These are phyloP conservation scores for Vitis cinerea DNA, from an alignment of 164 flowering plant species.

Conservation along the genomic window DNA sequence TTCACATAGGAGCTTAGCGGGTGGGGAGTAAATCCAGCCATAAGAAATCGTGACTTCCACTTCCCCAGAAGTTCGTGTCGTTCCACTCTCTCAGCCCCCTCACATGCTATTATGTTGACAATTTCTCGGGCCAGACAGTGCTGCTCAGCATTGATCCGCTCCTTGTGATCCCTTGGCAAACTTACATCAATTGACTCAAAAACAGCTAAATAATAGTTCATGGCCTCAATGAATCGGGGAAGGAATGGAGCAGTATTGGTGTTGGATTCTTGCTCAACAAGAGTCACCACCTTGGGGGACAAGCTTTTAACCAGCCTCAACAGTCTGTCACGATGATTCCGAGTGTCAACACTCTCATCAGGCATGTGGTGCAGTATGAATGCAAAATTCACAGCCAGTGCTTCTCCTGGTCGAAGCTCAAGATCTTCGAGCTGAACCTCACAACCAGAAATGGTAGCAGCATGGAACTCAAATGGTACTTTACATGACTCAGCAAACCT, in stretches of 20 bases:
- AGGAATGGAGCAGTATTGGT: constrained; percentile 66
- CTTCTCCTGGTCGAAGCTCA: constrained; percentile 51
- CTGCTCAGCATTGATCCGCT: constrained; percentile 72
- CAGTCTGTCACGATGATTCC: constrained; percentile 71
- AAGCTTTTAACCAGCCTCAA: constrained; percentile 64
- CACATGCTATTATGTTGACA: constrained; percentile 80
- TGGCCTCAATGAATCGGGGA: constrained; percentile 59
- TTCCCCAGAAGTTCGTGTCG: constrained; percentile 70
- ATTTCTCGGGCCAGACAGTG: constrained; percentile 78
- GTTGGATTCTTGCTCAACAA: constrained; percentile 80
- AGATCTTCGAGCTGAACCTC: constrained; percentile 48
- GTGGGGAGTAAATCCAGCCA: constrained; percentile 74
- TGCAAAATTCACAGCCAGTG: constrained; percentile 74
- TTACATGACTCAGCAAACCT: constrained; percentile 54
- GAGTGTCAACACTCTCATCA: constrained; percentile 67
- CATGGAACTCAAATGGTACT: constrained; percentile 72
- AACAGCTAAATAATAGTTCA: constrained; percentile 57
- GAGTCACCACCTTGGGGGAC: constrained; percentile 79
- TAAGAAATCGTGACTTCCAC: constrained; percentile 57
- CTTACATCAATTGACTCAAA: constrained; percentile 73
- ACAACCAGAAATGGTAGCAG: constrained; percentile 38
- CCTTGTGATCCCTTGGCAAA: constrained; percentile 64
- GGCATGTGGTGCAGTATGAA: constrained; percentile 75
- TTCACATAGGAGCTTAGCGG: constrained; percentile 65
- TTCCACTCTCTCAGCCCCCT: constrained; percentile 78